Percentiles rank a stretch among this genome's conserved stretches.
Conservation (phyloP, 805 yeast genomes). For the Wickerhamiella spandovensis region DNA sequence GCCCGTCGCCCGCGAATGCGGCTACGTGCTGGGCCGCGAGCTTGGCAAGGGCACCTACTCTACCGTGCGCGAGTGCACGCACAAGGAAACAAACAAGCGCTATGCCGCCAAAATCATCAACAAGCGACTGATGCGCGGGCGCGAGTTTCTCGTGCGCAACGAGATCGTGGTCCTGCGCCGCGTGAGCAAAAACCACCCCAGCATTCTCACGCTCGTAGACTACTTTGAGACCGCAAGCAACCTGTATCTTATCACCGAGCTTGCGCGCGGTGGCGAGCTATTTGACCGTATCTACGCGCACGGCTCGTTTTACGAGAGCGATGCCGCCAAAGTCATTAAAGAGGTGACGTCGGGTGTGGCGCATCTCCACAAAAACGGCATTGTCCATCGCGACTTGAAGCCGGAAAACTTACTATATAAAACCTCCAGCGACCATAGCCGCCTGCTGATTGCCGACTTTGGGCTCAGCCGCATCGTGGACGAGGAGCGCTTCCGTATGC, state of each 20-base stretch:
- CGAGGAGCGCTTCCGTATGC: constrained; percentile 26
- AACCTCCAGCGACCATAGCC: constrained; percentile 26
- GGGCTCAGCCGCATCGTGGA: constrained; percentile 45
- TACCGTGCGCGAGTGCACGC: constrained; percentile 31
- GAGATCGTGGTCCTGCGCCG: constrained; percentile 46
- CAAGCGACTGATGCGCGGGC: constrained; percentile 38
- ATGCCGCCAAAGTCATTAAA: constrained; percentile 36
- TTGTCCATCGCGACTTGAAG: constrained; percentile 60
- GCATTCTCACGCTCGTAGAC: constrained; percentile 50
- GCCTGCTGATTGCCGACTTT: constrained; percentile 44
- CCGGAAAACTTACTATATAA: constrained; percentile 56
- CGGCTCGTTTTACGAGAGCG: constrained; percentile 34
- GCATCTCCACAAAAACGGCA: constrained; percentile 43
- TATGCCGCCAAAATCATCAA: constrained; percentile 44
- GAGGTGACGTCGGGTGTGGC: constrained; percentile 42
- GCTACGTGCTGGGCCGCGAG: constrained; percentile 21
- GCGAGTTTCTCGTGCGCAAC: constrained; percentile 43
- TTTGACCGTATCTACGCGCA: constrained; percentile 42
- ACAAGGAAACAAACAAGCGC: constrained; percentile 27
- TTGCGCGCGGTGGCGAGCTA: constrained; percentile 57
- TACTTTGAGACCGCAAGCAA: constrained; percentile 53
- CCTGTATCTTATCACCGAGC: constrained; percentile 44
- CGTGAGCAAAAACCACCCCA: constrained; percentile 37
- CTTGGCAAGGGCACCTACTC: constrained; percentile 34
- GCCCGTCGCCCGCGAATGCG: constrained; percentile 8